Percentiles rank a stretch among this genome's conserved stretches.
phyloP scores from a whole-genome alignment of 495 filamentous ascomycete genomes.

The Trichoderma virens region DNA sequence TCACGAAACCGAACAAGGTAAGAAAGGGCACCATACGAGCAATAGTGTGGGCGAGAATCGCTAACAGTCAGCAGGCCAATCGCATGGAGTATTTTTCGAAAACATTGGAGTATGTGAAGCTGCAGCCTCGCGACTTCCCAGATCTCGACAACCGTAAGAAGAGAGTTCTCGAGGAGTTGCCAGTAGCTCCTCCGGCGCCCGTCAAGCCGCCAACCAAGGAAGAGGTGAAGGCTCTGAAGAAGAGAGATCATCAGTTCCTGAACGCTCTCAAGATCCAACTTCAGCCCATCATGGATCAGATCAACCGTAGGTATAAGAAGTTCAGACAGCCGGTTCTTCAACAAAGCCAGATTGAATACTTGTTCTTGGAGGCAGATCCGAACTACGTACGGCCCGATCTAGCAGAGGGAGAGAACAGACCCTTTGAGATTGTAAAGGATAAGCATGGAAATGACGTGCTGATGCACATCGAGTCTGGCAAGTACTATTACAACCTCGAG shows the following conservation, averaged over 20 bases:
- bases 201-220: conserved; percentile 59
- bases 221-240: conserved; percentile 70
- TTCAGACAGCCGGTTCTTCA: conserved; percentile 77
- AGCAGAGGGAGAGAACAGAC: conserved; percentile 52
- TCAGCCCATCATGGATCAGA: conserved; percentile 91
- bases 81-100: conserved; percentile 70
- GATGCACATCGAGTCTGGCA: conserved; percentile 58
- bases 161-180: conserved; percentile 67
- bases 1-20: conserved; percentile 57
- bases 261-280: conserved; percentile 81
- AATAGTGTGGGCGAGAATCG: neutral
- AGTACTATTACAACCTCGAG: conserved; percentile 91
- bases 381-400: conserved; percentile 71
- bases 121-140: conserved; percentile 75
- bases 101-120: conserved; percentile 65
- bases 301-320: conserved; percentile 73
- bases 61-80: conserved; percentile 36
- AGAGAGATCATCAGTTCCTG: conserved; percentile 67
- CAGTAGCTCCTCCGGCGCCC: conserved; percentile 63
- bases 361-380: conserved; percentile 78
- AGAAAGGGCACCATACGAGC: conserved; percentile 12
- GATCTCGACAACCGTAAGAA: conserved; percentile 77
- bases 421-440: conserved; percentile 68
- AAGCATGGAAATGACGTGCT: conserved; percentile 67
- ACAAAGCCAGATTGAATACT: conserved; percentile 61